These are phyloP conservation scores for Boletus pseudopeckii DNA, from an alignment of 768 basidiomycete genomes.

Conservation along the genomic window DNA sequence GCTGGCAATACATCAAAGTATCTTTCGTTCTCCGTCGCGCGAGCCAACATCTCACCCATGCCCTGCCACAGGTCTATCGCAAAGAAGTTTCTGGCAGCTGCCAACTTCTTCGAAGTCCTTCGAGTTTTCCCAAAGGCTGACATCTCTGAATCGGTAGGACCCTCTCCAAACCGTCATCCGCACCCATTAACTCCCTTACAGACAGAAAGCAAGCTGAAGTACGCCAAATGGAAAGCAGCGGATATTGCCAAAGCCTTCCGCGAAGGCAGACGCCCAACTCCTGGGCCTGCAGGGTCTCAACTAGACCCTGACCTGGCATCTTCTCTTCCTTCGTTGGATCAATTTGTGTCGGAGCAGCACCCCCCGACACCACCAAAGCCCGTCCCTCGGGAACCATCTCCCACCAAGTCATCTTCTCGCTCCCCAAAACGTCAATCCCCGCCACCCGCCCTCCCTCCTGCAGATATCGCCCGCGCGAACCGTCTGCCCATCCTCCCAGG, in stretches of 20 bases:
- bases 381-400: conserved; percentile 25
- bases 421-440: conserved; percentile 33
- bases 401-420: conserved; percentile 20
- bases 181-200: conserved; percentile 29
- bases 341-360: conserved; percentile 9
- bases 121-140: conserved; percentile 65
- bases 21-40: conserved; percentile 13
- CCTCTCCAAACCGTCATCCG: not conserved
- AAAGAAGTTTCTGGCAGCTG: conserved; percentile 91
- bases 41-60: conserved; percentile 4
- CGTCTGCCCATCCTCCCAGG: conserved; percentile 21
- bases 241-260: conserved; percentile 93
- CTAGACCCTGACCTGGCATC: conserved; percentile 21
- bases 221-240: conserved; percentile 96
- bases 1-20: conserved; percentile 73
- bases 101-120: conserved; percentile 91
- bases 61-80: conserved; percentile 70
- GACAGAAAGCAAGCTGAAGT: conserved; percentile 86
- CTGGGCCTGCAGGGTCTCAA: conserved; percentile 66
- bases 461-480: conserved; percentile 30
- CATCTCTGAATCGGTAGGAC: conserved; percentile 54
- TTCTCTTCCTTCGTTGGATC: conserved; percentile 14
- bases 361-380: conserved; percentile 19
- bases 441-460: conserved; percentile 29
- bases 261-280: conserved; percentile 81